A percentile compares a stretch with the other conserved stretches of the same genome.
Evolutionary conservation across 139 green algal genomes (phyloP).

Genomic region (Eudorina sp.): DNA sequence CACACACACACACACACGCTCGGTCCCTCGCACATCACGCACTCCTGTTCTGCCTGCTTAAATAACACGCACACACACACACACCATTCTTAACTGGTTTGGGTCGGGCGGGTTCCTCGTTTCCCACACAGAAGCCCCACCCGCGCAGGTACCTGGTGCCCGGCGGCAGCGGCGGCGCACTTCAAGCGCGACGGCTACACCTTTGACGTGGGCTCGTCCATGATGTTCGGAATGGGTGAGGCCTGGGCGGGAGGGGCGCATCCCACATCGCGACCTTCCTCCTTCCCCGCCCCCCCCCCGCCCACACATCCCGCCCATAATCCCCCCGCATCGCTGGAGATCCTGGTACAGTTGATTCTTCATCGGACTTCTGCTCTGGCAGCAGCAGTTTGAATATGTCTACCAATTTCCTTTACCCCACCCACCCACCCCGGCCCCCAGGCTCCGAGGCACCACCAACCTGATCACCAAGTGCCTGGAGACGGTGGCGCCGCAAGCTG

Average conservation of each 20-base stretch:
- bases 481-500: conserved; percentile 85
- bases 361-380: too few relatives aligned
- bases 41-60: too few relatives aligned
- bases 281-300: background rate
- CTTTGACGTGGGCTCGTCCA: conserved; percentile 95
- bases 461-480: conserved; percentile 93
- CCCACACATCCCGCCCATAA: background rate
- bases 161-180: conserved; percentile 90
- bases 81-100: too few relatives aligned
- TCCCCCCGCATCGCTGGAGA: too few relatives aligned
- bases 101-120: too few relatives aligned
- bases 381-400: too few relatives aligned
- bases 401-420: background rate
- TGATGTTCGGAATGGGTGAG: conserved; percentile 98
- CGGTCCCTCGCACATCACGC: too few relatives aligned
- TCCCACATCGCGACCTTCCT: background rate
- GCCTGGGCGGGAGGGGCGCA: background rate
- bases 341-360: too few relatives aligned
- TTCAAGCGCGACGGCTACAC: conserved; percentile 93
- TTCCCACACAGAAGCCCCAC: too few relatives aligned
- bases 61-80: too few relatives aligned
- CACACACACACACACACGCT: too few relatives aligned
- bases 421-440: background rate
- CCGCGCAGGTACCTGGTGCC: conserved; percentile 89
- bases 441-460: conserved; percentile 89